These are phyloP conservation scores for Cryptomeria japonica DNA, from an alignment of 75 land plant genomes.

Conservation along the genomic window DNA sequence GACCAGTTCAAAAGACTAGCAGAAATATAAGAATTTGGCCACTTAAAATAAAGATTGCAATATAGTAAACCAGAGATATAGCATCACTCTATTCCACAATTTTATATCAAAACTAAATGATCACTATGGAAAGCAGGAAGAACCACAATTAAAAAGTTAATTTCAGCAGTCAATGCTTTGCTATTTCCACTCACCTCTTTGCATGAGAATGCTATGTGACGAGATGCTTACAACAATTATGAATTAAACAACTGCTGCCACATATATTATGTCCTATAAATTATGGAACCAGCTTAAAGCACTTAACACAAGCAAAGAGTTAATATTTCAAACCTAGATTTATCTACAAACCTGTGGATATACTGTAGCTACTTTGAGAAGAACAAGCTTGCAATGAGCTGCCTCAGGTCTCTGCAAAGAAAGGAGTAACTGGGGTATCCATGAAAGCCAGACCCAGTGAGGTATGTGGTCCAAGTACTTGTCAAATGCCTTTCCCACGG, in stretches of 20 bases:
- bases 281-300: not conserved
- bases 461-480: slow-evolving; percentile 92
- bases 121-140: not conserved
- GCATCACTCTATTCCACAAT: not conserved
- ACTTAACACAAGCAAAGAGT: not conserved
- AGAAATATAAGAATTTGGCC: not conserved
- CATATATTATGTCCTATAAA: not conserved
- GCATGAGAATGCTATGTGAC: not conserved
- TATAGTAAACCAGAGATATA: not conserved
- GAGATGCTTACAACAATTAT: not conserved
- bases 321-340: not conserved
- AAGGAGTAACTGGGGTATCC: slow-evolving; percentile 97
- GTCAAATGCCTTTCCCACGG: slow-evolving; percentile 93
- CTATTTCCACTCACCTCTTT: not conserved
- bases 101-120: not conserved
- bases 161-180: not conserved
- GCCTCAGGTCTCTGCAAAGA: slow-evolving; percentile 97
- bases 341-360: slow-evolving; percentile 76
- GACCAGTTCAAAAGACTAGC: not conserved
- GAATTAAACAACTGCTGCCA: not conserved
- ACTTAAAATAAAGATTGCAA: not conserved
- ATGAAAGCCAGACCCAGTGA: slow-evolving; percentile 98
- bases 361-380: slow-evolving; percentile 78
- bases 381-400: slow-evolving; percentile 90
- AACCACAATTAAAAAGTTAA: not conserved